Evolutionary conservation across 768 basidiomycete species (phyloP), one percentile per base, ranked within the genome.

Genomic region (Leccinum ochraceum): DNA sequence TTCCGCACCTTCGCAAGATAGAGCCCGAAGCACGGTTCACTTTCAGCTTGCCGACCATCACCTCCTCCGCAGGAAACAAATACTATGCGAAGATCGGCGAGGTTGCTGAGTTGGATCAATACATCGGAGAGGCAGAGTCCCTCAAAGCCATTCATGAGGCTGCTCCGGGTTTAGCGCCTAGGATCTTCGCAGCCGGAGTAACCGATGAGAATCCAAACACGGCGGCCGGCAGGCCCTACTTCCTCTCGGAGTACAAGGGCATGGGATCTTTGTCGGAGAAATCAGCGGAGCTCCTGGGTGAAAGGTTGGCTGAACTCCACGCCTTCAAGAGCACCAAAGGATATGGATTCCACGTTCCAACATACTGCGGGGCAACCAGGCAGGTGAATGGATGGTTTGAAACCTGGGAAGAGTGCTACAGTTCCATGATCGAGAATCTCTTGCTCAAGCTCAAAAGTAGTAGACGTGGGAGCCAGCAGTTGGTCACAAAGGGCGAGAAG

Each of bases 161-260:
- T n/a, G 88, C 89, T 3, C 88, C 88, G 13, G 84, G 86, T 1
- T 71, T 92, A 24, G 85, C 81, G 2, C 91, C 91, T 0, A 74
- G 63, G 20, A 69, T 92, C 9, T 67, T 90, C 24, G 78, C 81
- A 6, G 79, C 69, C 49, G 87, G 86, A 4, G 57, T 78, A 20
- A 24, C 62, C 32, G 59, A 67, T 13, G 66, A 67, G 17, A 70
- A 71, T 61, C 62, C 64, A 16, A 69, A 74, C 13, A 63, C 71
- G 7, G 62, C 61, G 20, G 68, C 71, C 22, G 81, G 80, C 10
- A 71, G 67, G 36, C 88, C 89, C 0, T 88, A 81, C 69, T 88
- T 92, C 74, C 80, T 92, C 51, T 88, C 87, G 0, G 87, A 92
- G 70, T 90, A 89, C 78, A 90, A 85, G 69, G 78, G 85, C 36